Evolutionary conservation across 345 rosid species (phyloP).

Genomic region (Syzygium aqueum): DNA sequence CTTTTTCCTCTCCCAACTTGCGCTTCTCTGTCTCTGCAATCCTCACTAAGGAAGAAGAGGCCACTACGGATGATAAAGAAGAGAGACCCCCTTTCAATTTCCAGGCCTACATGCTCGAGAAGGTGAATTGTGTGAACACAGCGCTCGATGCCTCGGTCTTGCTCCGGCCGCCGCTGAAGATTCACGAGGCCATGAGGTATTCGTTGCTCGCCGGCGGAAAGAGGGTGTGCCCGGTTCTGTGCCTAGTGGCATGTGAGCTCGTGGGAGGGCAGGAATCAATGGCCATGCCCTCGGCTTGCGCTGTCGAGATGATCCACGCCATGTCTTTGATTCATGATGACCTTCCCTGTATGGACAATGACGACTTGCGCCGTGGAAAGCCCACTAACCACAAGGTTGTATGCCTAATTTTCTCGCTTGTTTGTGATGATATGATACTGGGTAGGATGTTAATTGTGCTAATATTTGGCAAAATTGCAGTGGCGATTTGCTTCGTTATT

Average conservation of each 20-base stretch:
- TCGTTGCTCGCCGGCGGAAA: slow-evolving; percentile 87
- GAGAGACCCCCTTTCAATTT: slow-evolving; percentile 47
- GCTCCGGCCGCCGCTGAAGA: slow-evolving; percentile 52
- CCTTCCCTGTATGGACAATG: slow-evolving; percentile 93
- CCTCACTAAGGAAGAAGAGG: slow-evolving; percentile 32
- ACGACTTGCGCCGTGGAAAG: slow-evolving; percentile 88
- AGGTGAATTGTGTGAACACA: slow-evolving; percentile 49
- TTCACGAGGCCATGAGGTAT: slow-evolving; percentile 92
- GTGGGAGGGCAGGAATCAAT: slow-evolving; percentile 59
- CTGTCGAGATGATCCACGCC: slow-evolving; percentile 96
- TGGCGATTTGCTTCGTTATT: neutral
- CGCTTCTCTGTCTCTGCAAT: slow-evolving; percentile 32
- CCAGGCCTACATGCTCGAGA: slow-evolving; percentile 59
- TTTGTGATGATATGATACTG: neutral
- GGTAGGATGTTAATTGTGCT: neutral
- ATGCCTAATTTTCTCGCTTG: neutral
- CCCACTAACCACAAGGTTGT: slow-evolving; percentile 71
- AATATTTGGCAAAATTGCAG: neutral
- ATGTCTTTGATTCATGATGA: slow-evolving; percentile 96
- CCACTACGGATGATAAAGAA: slow-evolving; percentile 20
- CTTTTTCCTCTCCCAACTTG: neutral
- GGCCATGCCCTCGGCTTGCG: slow-evolving; percentile 90
- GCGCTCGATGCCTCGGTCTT: slow-evolving; percentile 61
- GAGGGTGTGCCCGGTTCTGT: slow-evolving; percentile 69
- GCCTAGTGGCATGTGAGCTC: slow-evolving; percentile 76